phyloP scores from a whole-genome alignment of 1,139 yeast genomes.

The Lodderomyces orthopsilosis region DNA sequence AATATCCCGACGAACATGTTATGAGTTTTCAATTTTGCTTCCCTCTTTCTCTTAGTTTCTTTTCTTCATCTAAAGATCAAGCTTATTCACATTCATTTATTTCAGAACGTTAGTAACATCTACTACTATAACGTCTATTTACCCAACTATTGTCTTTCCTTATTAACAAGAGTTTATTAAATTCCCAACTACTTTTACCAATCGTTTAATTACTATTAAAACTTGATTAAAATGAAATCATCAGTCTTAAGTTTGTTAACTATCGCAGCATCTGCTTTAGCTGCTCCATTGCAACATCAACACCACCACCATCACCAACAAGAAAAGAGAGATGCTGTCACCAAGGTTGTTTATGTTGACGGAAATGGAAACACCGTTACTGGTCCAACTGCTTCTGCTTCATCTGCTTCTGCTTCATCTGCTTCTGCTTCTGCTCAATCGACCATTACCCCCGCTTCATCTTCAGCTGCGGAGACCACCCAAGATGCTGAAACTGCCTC shows the following conservation, averaged over 20 bases:
- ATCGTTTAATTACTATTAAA: constrained; percentile 1
- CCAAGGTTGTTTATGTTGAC: constrained; percentile 80
- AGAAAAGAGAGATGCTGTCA: constrained; percentile 68
- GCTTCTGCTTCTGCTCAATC: constrained; percentile 5
- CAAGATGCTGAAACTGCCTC: constrained; percentile 20
- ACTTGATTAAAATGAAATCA: constrained; percentile 16
- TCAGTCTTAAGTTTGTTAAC: constrained; percentile 21
- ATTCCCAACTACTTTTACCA: constrained; percentile 1
- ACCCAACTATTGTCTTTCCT: constrained; percentile 26
- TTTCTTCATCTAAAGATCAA: background rate
- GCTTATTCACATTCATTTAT: constrained; percentile 4
- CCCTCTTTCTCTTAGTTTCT: background rate
- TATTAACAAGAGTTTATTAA: constrained; percentile 10
- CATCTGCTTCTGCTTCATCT: constrained; percentile 12
- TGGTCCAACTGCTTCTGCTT: constrained; percentile 14
- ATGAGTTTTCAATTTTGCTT: background rate
- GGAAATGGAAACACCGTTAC: constrained; percentile 53
- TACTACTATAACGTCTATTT: background rate
- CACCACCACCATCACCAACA: constrained; percentile 43
- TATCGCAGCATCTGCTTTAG: constrained; percentile 23
- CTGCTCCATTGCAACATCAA: constrained; percentile 34
- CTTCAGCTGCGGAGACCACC: constrained; percentile 17
- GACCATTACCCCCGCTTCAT: constrained; percentile 12
- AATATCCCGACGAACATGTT: background rate
- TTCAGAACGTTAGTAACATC: background rate